Evolutionary conservation across 192 early-diverging fungal species (phyloP), one percentile per base, ranked within the genome.

Genomic region (Polychytrium aggregatum): DNA sequence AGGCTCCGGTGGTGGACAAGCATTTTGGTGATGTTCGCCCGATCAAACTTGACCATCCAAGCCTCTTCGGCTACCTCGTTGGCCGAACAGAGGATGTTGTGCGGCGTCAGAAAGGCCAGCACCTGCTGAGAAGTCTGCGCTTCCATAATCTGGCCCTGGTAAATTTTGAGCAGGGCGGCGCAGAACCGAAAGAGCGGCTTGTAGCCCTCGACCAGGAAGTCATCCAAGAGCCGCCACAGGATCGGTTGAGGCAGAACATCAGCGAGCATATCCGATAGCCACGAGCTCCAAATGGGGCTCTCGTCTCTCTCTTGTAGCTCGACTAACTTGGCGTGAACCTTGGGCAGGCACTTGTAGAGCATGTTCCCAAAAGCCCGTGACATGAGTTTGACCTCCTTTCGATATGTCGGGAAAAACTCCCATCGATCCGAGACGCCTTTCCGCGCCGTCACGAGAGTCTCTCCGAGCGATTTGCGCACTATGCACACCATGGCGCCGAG

Each of bases 171-270:
- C 33, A 68, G 27, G 8, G 50, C 65, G 1, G 65, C 30, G 5
- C 55, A 61, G 43, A 64, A 49, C 18, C 65, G 56, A 30, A 64
- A 64, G n/a, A 68, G 44, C 7, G 61, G 59, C 31, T 56, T 63
- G 49, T 61, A 69, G 0, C 68, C 68, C 40, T 71, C 68, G 18
- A 71, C 28, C 5, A 71, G 14, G 43, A 69, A 71, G 18, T 33
- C 41, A 46, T 71, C 68, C 24, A 71, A 46, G 13, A 71, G 27
- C 26, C 65, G 41, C 65, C 65, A 71, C 3, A 71, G 24, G 13
- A 57, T 44, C 13, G 50, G 35, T 40, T 60, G 65, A 8, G 65
- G 65, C 2, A 69, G 31, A 22, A 56, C 39, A 9, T 46, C 64
- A 22, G 69, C 46, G 40, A 64, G 57, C 31, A 71, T 38, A 20